A percentile compares a stretch with the other conserved stretches of the same genome.
phyloP scores from a whole-genome alignment of 768 basidiomycete genomes.

The Pisolithus tinctorius region DNA sequence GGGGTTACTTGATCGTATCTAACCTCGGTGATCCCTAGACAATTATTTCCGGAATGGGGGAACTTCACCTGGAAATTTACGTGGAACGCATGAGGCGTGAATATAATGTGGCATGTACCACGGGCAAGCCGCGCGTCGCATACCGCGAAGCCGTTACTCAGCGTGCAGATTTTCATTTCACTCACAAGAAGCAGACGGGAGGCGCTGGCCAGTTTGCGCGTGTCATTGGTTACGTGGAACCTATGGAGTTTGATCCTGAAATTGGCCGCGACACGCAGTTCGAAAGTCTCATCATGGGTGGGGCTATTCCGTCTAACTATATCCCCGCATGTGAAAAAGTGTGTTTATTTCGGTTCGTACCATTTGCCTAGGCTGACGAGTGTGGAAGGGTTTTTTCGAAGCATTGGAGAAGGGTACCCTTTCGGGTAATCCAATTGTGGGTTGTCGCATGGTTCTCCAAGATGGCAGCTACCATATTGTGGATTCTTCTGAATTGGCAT shows the following conservation, averaged over 20 bases:
- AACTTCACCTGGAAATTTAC: constrained; percentile 97
- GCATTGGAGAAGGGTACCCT: constrained; percentile 87
- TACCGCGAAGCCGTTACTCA: constrained; percentile 93
- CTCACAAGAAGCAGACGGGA: constrained; percentile 97
- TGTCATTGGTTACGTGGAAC: constrained; percentile 86
- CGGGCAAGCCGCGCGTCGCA: constrained; percentile 93
- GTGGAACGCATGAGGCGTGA: constrained; percentile 98
- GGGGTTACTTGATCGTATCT: neutral
- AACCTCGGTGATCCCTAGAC: constrained; percentile 45
- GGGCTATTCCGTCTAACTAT: constrained; percentile 83
- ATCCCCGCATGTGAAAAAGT: constrained; percentile 96
- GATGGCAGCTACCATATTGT: constrained; percentile 92
- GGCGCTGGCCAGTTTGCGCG: constrained; percentile 96
- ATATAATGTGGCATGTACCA: constrained; percentile 88
- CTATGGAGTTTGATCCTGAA: constrained; percentile 68
- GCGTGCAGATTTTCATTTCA: constrained; percentile 77
- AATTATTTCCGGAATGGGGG: constrained; percentile 99
- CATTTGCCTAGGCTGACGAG: neutral
- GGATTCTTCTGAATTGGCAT: constrained; percentile 95
- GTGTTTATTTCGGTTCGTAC: constrained; percentile 7
- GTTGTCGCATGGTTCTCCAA: constrained; percentile 79
- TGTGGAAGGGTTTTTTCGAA: constrained; percentile 81
- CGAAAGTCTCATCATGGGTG: constrained; percentile 85
- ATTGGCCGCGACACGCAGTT: constrained; percentile 82
- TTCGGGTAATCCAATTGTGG: constrained; percentile 81